These are phyloP conservation scores for Nidularia pulvinata DNA, from an alignment of 768 basidiomycete species.

Conservation along the genomic window DNA sequence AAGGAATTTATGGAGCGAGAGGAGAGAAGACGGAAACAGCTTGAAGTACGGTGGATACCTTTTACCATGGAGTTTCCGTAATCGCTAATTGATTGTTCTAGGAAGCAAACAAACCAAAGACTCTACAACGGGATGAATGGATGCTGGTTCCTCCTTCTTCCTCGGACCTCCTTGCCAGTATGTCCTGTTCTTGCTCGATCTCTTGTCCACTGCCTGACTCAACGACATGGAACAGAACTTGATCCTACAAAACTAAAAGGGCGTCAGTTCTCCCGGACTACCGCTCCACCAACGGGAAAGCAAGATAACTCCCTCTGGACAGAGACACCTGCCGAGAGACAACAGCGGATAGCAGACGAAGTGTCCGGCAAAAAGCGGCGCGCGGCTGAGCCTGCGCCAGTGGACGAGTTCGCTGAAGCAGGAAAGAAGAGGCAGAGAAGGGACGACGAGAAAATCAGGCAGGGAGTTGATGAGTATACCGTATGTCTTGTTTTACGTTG, in stretches of 20 bases:
- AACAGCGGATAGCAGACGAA: conserved; percentile 92
- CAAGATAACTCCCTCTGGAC: conserved; percentile 86
- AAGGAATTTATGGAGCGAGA: conserved; percentile 86
- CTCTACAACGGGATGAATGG: conserved; percentile 90
- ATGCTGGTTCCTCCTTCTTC: conserved; percentile 94
- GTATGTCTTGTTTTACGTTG: conserved; percentile 34
- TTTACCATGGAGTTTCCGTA: too few species aligned
- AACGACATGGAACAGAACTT: conserved; percentile 46
- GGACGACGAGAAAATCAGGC: conserved; percentile 68
- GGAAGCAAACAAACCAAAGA: conserved; percentile 81
- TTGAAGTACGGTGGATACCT: conserved; percentile 44
- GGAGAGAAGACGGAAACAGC: conserved; percentile 67
- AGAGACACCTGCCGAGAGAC: conserved; percentile 92
- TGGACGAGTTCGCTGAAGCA: conserved; percentile 35
- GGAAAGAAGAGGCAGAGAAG: conserved; percentile 58
- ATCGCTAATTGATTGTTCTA: conserved; percentile 14
- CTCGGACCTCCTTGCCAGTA: conserved; percentile 78
- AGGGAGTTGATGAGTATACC: conserved; percentile 79
- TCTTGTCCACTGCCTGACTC: not conserved
- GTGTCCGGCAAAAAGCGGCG: conserved; percentile 89
- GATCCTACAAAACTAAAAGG: conserved; percentile 85
- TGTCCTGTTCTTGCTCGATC: conserved; percentile 20
- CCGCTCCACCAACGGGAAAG: conserved; percentile 37
- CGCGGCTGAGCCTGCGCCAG: conserved; percentile 51
- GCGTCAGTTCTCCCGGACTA: conserved; percentile 75